A percentile compares a stretch with the other conserved stretches of the same genome.
These are phyloP conservation scores for Gilbertella persicaria DNA, from an alignment of 371 early-diverging fungal genomes.

Conservation along the genomic window DNA sequence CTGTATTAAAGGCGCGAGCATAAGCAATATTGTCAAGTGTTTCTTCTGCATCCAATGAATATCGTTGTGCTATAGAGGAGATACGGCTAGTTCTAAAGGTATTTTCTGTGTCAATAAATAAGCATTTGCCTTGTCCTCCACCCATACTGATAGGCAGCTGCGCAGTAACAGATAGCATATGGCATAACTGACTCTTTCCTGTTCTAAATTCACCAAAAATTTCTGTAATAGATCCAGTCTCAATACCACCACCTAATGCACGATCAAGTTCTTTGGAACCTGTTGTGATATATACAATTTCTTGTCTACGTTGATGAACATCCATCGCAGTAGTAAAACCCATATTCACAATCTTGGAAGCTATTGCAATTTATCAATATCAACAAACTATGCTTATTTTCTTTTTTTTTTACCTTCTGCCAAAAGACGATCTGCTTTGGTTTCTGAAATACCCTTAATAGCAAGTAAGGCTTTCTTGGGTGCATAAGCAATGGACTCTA, in stretches of 20 bases:
- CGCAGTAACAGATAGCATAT: constrained; percentile 97
- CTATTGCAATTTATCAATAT: constrained; percentile 37
- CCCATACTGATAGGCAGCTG: constrained; percentile 90
- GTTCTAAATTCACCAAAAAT: constrained; percentile 99
- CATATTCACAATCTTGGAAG: constrained; percentile 93
- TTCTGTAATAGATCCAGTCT: constrained; percentile 99
- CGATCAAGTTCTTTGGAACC: constrained; percentile 97
- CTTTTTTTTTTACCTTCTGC: constrained; percentile 71
- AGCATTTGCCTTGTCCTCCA: constrained; percentile 95
- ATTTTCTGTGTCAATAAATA: constrained; percentile 99
- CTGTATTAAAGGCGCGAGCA: constrained; percentile 97
- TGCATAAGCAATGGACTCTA: constrained; percentile 96
- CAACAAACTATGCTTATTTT: background rate
- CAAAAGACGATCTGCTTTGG: constrained; percentile 98
- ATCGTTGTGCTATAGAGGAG: constrained; percentile 87
- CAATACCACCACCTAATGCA: constrained; percentile 96
- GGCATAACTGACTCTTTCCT: constrained; percentile 99
- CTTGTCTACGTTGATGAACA: constrained; percentile 86
- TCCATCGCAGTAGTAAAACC: constrained; percentile 98
- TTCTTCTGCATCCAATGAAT: constrained; percentile 83
- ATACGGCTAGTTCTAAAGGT: constrained; percentile 97
- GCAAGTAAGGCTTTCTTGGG: constrained; percentile 90
- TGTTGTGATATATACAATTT: constrained; percentile 90
- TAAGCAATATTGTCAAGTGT: constrained; percentile 95
- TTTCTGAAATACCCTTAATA: constrained; percentile 98